These are phyloP conservation scores for Beauveria sp. DNA, from an alignment of 2,329 filamentous ascomycete species.

Conservation along the genomic window DNA sequence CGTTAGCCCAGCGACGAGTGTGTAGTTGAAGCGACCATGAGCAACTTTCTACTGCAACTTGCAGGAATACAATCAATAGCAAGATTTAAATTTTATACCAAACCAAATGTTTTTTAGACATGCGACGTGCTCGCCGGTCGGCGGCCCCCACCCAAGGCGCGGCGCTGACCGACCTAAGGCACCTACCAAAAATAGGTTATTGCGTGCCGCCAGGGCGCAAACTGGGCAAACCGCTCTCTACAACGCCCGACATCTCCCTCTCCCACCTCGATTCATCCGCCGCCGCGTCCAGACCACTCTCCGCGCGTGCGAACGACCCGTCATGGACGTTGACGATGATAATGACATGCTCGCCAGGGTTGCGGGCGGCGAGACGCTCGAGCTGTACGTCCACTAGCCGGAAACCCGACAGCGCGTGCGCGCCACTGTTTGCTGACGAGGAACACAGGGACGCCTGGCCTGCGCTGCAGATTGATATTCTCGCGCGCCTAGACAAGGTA, in stretches of 20 bases:
- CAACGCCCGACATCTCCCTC: not conserved
- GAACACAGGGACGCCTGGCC: slow-evolving; percentile 60
- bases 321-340: slow-evolving; percentile 50
- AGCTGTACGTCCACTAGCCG: slow-evolving; percentile 39
- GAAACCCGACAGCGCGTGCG: not conserved
- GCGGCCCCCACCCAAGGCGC: too few relatives aligned
- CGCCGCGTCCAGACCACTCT: not conserved
- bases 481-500: slow-evolving; percentile 61
- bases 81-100: too few relatives aligned
- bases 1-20: not conserved
- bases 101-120: too few relatives aligned
- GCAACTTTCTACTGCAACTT: too few relatives aligned
- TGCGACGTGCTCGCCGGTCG: too few relatives aligned
- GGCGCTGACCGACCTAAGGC: too few relatives aligned
- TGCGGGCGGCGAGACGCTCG: slow-evolving; percentile 44
- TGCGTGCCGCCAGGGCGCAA: not conserved
- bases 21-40: too few relatives aligned
- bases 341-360: slow-evolving; percentile 41
- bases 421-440: slow-evolving; percentile 7
- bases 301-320: slow-evolving; percentile 15
- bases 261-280: not conserved
- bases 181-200: not conserved
- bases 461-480: slow-evolving; percentile 53
- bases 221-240: not conserved
- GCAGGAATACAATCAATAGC: too few relatives aligned